These are phyloP conservation scores for Pythium aquatile DNA, from an alignment of 352 stramenopile genomes.

Conservation along the genomic window DNA sequence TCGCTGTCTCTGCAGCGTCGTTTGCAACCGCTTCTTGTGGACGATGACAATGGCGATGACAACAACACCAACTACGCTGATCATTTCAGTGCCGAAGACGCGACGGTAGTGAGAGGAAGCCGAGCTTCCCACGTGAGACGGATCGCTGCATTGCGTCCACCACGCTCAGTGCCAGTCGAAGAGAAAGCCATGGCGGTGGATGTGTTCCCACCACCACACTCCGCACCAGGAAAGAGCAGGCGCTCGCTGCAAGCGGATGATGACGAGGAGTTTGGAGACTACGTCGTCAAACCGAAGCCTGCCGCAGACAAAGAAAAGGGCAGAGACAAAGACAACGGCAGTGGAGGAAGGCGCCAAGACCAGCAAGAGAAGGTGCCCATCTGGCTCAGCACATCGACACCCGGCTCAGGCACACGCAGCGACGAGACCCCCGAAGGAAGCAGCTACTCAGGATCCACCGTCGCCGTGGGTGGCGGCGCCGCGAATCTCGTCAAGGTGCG, in stretches of 20 bases:
- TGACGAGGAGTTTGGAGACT: slow-evolving; percentile 25
- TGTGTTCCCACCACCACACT: slow-evolving; percentile 68
- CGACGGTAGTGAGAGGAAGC: slow-evolving; percentile 64
- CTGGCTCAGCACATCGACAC: slow-evolving; percentile 44
- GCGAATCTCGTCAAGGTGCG: slow-evolving; percentile 69
- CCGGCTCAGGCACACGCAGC: neutral
- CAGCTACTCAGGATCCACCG: slow-evolving; percentile 10
- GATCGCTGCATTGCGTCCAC: slow-evolving; percentile 62
- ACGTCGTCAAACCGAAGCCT: slow-evolving; percentile 22
- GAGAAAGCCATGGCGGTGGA: slow-evolving; percentile 60
- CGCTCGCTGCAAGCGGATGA: slow-evolving; percentile 29
- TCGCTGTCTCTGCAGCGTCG: slow-evolving; percentile 57
- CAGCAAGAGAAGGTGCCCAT: slow-evolving; percentile 47
- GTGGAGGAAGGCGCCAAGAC: neutral
- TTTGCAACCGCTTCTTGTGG: slow-evolving; percentile 44
- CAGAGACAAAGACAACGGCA: slow-evolving; percentile 3
- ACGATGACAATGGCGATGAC: slow-evolving; percentile 36
- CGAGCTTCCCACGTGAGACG: slow-evolving; percentile 70
- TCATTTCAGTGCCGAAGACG: slow-evolving; percentile 50
- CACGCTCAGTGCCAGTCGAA: slow-evolving; percentile 62
- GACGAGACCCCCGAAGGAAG: slow-evolving; percentile 5
- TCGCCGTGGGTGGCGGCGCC: slow-evolving; percentile 47
- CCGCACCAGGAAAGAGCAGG: slow-evolving; percentile 55
- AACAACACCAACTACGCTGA: slow-evolving; percentile 41
- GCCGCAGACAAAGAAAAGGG: slow-evolving; percentile 1